These are phyloP conservation scores for Oryza glumipatula DNA, from an alignment of 176 grass and related monocot genomes.

Conservation along the genomic window DNA sequence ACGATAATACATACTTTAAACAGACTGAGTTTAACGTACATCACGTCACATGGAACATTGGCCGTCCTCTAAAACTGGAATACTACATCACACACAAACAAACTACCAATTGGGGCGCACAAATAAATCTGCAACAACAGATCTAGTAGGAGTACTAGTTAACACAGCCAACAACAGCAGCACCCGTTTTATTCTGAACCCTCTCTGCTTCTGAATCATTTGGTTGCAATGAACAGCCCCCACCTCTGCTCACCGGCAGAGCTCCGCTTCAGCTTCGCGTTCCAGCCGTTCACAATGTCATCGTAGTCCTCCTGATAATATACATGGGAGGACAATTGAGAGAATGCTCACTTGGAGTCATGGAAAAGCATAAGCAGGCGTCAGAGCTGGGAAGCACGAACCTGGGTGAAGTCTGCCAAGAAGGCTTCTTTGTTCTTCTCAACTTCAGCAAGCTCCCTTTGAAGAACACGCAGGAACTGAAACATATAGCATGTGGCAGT, in stretches of 20 bases:
- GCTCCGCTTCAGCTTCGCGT: conserved; percentile 85
- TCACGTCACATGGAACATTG: neutral
- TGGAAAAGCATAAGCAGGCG: conserved; percentile 7
- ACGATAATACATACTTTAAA: neutral
- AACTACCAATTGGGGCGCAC: conserved; percentile 19
- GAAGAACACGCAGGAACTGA: conserved; percentile 78
- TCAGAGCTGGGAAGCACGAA: conserved; percentile 15
- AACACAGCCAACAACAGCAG: neutral
- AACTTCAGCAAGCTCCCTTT: conserved; percentile 68
- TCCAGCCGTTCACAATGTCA: conserved; percentile 89
- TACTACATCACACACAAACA: neutral
- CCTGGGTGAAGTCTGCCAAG: conserved; percentile 78
- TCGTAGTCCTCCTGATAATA: conserved; percentile 80
- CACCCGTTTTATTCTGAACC: conserved; percentile 33
- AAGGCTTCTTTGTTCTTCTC: conserved; percentile 86
- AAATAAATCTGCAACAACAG: neutral
- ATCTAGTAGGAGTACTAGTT: neutral
- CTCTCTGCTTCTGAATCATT: conserved; percentile 44
- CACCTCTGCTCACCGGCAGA: conserved; percentile 84
- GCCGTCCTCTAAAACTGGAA: neutral
- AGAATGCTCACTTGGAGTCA: neutral
- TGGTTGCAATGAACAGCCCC: conserved; percentile 87
- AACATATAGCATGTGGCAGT: neutral
- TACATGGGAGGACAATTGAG: conserved; percentile 18
- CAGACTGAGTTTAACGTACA: neutral